Evolutionary conservation across 352 stramenopile genomes (phyloP).

Genomic region (Pythium phragmitis): DNA sequence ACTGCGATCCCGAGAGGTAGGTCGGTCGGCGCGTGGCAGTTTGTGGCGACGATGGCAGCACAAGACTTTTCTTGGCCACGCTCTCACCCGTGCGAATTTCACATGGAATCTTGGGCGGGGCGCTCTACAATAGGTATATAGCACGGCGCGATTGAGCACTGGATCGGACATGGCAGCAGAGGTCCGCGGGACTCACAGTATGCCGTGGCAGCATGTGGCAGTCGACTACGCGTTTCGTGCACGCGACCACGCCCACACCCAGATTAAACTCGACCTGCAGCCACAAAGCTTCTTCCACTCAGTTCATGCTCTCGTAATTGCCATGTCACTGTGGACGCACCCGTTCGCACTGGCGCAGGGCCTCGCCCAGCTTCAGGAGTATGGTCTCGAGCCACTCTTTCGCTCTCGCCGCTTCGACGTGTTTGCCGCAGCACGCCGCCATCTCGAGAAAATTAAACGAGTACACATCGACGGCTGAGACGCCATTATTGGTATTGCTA

Average conservation of each 20-base stretch:
- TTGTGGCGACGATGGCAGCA: conserved; percentile 9
- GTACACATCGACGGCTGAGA: conserved; percentile 22
- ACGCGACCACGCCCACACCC: conserved; percentile 55
- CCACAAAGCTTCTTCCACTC: background rate
- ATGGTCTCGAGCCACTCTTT: conserved; percentile 62
- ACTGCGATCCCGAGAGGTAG: conserved; percentile 11
- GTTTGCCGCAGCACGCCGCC: conserved; percentile 53
- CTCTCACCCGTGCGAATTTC: conserved; percentile 61
- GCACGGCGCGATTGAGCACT: too few relatives aligned
- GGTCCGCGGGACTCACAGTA: conserved; percentile 30
- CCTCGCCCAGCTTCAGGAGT: conserved; percentile 54
- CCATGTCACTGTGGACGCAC: conserved; percentile 28
- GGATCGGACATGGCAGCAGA: too few relatives aligned
- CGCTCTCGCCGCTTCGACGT: conserved; percentile 44
- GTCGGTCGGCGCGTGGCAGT: background rate
- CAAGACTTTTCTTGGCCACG: conserved; percentile 45
- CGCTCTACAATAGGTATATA: conserved; percentile 10
- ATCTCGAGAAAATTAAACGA: conserved; percentile 71
- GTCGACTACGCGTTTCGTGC: conserved; percentile 45
- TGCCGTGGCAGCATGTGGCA: conserved; percentile 47
- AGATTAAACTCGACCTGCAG: conserved; percentile 65
- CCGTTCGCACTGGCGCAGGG: conserved; percentile 46
- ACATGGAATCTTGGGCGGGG: conserved; percentile 26
- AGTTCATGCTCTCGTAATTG: background rate
- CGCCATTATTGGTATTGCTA: background rate